Percentiles rank a stretch among this genome's conserved stretches.
Conservation (phyloP, 495 filamentous ascomycete genomes). For the Aspergillus conjunctus region DNA sequence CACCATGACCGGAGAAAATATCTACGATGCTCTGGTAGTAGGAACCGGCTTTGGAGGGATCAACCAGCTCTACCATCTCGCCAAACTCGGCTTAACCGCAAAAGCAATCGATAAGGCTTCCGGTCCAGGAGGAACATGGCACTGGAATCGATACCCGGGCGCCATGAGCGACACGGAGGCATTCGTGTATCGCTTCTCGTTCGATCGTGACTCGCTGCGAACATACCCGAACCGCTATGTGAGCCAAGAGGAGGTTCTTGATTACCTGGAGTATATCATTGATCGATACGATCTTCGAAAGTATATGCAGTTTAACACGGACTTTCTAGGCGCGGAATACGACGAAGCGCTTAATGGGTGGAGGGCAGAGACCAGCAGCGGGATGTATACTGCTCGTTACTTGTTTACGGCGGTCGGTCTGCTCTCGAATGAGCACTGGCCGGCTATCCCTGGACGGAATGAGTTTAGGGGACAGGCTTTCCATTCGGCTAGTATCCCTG, state of each 20-base stretch:
- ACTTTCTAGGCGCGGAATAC: constrained; percentile 23
- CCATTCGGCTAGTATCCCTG: constrained; percentile 31
- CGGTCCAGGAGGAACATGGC: constrained; percentile 54
- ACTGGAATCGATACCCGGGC: constrained; percentile 34
- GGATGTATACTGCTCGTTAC: constrained; percentile 18
- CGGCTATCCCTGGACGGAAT: constrained; percentile 27
- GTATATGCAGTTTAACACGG: constrained; percentile 29
- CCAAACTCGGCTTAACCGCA: constrained; percentile 38
- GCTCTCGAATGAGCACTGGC: constrained; percentile 27
- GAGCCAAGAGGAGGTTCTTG: constrained; percentile 27
- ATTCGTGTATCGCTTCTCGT: constrained; percentile 31
- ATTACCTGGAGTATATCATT: constrained; percentile 27
- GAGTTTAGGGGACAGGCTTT: constrained; percentile 26
- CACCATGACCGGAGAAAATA: constrained; percentile 16
- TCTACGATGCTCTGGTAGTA: constrained; percentile 55
- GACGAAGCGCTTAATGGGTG: constrained; percentile 23
- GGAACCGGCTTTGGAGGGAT: constrained; percentile 53
- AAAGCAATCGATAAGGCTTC: constrained; percentile 48
- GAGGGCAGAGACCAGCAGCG: constrained; percentile 11
- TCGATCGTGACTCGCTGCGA: constrained; percentile 27
- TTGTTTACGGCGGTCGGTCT: constrained; percentile 25
- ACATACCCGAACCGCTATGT: constrained; percentile 24
- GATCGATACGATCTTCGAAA: constrained; percentile 24
- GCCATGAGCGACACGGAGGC: constrained; percentile 22
- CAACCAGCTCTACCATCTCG: constrained; percentile 39